Evolutionary conservation across 495 filamentous ascomycete genomes (phyloP).

Genomic region (Lepraria neglecta): DNA sequence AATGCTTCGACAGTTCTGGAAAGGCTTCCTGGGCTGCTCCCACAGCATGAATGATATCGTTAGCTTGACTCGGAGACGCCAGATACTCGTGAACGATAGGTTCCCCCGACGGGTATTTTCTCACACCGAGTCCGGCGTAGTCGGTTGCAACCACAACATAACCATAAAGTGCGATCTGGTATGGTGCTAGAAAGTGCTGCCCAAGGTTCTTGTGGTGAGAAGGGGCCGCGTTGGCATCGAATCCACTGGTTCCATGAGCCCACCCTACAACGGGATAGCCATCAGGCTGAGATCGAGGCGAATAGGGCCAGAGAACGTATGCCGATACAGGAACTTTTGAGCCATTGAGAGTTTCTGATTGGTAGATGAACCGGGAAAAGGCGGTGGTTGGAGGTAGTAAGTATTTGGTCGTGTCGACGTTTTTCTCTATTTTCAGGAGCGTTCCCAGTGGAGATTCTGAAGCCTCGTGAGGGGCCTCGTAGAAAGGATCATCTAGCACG

Average conservation of each 20-base stretch:
- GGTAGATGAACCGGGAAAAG: conserved; percentile 46
- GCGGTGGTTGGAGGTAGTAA: conserved; percentile 33
- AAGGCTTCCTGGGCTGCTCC: conserved; percentile 41
- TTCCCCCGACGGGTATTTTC: conserved; percentile 32
- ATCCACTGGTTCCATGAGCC: conserved; percentile 50
- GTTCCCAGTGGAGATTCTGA: conserved; percentile 10
- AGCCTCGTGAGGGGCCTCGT: conserved; percentile 11
- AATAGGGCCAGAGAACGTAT: conserved; percentile 49
- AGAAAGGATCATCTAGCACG: conserved; percentile 14
- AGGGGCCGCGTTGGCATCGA: conserved; percentile 40
- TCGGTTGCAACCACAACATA: conserved; percentile 53
- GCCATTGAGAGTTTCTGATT: conserved; percentile 40
- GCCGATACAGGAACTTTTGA: conserved; percentile 45
- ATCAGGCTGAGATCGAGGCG: conserved; percentile 28
- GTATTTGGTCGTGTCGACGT: conserved; percentile 15
- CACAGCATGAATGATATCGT: conserved; percentile 43
- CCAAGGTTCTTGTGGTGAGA: conserved; percentile 42
- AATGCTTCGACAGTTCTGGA: conserved; percentile 31
- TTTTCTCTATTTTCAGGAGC: conserved; percentile 15
- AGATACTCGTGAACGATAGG: conserved; percentile 38
- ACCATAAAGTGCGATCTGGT: conserved; percentile 42
- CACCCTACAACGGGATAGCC: conserved; percentile 42
- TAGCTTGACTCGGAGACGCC: conserved; percentile 34
- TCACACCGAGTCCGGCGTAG: conserved; percentile 50
- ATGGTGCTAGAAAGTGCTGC: conserved; percentile 41